Base-by-base conservation (phyloP, 2,329 filamentous ascomycete species). In the Scedosporium apiospermum region DNA sequence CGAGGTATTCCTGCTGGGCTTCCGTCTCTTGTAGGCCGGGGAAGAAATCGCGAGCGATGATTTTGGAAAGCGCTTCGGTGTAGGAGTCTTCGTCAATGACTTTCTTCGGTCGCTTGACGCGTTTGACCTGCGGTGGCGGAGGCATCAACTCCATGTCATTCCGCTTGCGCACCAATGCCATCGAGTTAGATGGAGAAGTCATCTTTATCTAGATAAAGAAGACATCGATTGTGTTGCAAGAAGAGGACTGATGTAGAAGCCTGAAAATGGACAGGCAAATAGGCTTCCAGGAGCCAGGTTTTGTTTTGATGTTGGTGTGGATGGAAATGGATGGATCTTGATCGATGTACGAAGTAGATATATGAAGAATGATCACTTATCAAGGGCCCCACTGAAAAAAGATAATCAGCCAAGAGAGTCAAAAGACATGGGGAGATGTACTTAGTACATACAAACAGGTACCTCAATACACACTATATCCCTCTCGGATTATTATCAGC, bases 41-140 rank as follows among this genome's bases (percentile, higher is more conserved):
- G 70, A 98, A 99, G 79, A 96, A 99, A 79, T 99, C 95, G 67
- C 95, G 87, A 9, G 91, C 91, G 66, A 99, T 96, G 71, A 99
- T 98, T 68, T 95, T 88, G 0, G 93, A 96, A 30, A 99, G 81
- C 1, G 90, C 89, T 63, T 92, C 87, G 2, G 91, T 95, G 74
- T 99, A 99, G 61, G 89, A 87, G 68, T 99, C 93, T 80, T 99
- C 95, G 73, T 96, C 91, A 30, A 99, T 84, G 30, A 97, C 87
- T 65, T 88, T 89, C 65, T 88, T 87, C 0, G 95, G 95, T 61
- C 95, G 85, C 76, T 97, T 97, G 71, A 97, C 96, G 64, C 91
- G 88, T 74, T 96, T 98, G 51, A 87, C 80, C 0, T 86, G 82
- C 3, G 92, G 91, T 5, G 93, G 93, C 10, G 93, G 92, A 16